Evolutionary conservation across 2,329 filamentous ascomycete genomes (phyloP).

Genomic region (Geosmithia flava): DNA sequence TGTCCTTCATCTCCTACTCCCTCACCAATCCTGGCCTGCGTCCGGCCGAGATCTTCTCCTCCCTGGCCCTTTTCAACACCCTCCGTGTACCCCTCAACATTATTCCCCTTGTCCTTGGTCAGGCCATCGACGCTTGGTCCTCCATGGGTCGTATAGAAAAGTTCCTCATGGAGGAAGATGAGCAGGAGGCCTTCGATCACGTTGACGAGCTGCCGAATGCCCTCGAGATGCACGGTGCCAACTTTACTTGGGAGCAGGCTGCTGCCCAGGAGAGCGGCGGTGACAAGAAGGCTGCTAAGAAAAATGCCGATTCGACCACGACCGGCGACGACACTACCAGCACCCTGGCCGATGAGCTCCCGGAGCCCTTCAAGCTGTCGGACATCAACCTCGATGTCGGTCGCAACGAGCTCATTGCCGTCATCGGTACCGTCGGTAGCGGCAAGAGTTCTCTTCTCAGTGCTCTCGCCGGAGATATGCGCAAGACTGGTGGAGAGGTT

Average conservation of each 20-base stretch:
- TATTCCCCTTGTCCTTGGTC: conserved; percentile 76
- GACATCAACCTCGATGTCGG: conserved; percentile 56
- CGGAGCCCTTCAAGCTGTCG: conserved; percentile 60
- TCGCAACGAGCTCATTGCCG: conserved; percentile 65
- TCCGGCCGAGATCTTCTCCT: conserved; percentile 80
- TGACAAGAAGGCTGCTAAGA: conserved; percentile 23
- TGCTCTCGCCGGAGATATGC: conserved; percentile 88
- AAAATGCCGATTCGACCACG: conserved; percentile 8
- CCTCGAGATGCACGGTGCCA: conserved; percentile 58
- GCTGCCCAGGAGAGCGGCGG: conserved; percentile 30
- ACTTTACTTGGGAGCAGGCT: conserved; percentile 77
- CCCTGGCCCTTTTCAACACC: conserved; percentile 84
- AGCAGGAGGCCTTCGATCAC: conserved; percentile 53
- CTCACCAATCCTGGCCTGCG: conserved; percentile 53
- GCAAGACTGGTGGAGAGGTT: conserved; percentile 63
- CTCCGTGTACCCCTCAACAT: conserved; percentile 83
- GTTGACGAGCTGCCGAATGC: conserved; percentile 50
- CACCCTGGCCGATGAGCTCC: conserved; percentile 39
- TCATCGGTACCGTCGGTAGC: conserved; percentile 82
- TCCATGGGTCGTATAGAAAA: conserved; percentile 79
- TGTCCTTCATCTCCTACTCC: conserved; percentile 79
- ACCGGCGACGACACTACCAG: conserved; percentile 35
- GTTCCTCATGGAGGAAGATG: conserved; percentile 78
- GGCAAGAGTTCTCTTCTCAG: conserved; percentile 86
- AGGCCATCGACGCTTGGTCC: conserved; percentile 79